These are phyloP conservation scores for Botryotinia convoluta DNA, from an alignment of 2,329 filamentous ascomycete genomes.

Conservation along the genomic window DNA sequence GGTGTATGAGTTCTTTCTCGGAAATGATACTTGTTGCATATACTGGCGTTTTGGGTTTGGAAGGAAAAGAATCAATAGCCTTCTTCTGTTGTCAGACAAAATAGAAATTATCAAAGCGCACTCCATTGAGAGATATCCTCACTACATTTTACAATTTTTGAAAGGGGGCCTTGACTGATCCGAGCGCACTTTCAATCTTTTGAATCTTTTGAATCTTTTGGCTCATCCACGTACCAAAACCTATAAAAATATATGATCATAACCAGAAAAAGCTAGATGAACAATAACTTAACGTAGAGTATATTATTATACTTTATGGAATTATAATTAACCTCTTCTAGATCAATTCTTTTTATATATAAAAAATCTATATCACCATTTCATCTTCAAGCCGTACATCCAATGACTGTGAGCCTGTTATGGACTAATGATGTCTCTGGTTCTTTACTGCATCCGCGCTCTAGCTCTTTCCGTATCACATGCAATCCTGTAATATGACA, in stretches of 20 bases:
- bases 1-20: not conserved
- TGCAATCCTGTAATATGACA: not conserved
- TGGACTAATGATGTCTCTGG: not conserved
- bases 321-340: not conserved
- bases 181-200: not conserved
- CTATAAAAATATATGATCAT: too few relatives aligned
- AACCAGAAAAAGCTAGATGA: not conserved
- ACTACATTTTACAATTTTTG: not conserved
- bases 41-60: conserved; percentile 10
- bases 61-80: conserved; percentile 5
- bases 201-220: not conserved
- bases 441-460: not conserved
- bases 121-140: not conserved
- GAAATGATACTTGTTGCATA: conserved; percentile 5
- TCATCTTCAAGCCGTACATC: not conserved
- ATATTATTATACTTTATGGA: not conserved
- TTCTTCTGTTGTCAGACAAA: conserved; percentile 4
- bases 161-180: not conserved
- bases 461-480: not conserved
- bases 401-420: not conserved
- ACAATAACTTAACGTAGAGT: fast-evolving
- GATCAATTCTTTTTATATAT: not conserved
- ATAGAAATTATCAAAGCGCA: not conserved
- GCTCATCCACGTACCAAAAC: not conserved
- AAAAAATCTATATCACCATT: too few relatives aligned